Evolutionary conservation across 139 green algal species (phyloP), one percentile per base, ranked within the genome.

Genomic region (Chlamydomonas incerta): DNA sequence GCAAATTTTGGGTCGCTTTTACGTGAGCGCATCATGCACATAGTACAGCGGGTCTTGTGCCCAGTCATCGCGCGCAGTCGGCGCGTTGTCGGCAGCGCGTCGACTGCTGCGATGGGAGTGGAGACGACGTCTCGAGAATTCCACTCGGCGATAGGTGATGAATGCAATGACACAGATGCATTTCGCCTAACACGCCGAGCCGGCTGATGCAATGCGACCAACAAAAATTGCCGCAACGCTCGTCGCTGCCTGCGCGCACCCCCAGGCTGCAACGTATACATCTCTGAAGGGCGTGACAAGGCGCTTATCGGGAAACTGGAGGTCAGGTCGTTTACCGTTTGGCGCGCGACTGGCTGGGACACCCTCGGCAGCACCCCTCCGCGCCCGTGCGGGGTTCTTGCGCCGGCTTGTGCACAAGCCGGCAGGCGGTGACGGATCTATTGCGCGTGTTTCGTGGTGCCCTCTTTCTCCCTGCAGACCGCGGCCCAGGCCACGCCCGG

Each of bases 261-360:
- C 67, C 81, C 91, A 96, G 94, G 74, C 18, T 93, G 88, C 47
- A 94, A 92, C 8, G 60, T 96, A 0, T 96, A 96, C 74, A 80
- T 96, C 0, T 94, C 88, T 4, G 94, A 96, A 55, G 94, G 93
- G 0, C 71, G 82, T 6, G 74, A 94, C 29, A 2, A 55, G n/a
- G 35, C 80, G 10, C 15, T 95, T 0, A 70, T 96, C 0, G 8
- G 55, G 18, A 52, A 68, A 0, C 81, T 96, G 3, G 60, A 90
- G 89, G 91, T 88, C 28, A 31, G 26, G 31, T 37, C 21, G 5
- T 76, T 20, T 5, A n/a, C 50, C n/a, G 28, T 46, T 57, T 55
- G 17, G 18, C 55, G 18, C 55, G 18, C 3, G 2, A 4, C 11
- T 10, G 11, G 8, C 18, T 60, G 55, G 55, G 8, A 21, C 55